Conservation (phyloP, 495 filamentous ascomycete species). For the Neurospora discreta region DNA sequence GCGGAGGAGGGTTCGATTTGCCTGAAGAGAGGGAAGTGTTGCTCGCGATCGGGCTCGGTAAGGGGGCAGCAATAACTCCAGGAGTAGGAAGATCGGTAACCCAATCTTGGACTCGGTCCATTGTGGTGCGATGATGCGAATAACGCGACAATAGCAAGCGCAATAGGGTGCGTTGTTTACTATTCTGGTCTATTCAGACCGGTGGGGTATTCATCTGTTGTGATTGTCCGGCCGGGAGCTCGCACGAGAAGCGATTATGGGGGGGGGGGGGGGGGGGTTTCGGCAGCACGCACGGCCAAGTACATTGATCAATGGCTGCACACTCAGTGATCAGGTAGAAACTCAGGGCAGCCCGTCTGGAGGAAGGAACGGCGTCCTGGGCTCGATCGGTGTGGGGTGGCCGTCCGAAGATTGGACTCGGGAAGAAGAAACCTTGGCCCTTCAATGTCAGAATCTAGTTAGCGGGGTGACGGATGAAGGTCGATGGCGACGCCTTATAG, state of each 20-base stretch:
- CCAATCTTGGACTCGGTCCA: neutral
- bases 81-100: neutral
- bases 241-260: neutral
- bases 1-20: neutral
- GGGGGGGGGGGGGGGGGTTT: too few species aligned
- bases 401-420: neutral
- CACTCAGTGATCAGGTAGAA: neutral
- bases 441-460: neutral
- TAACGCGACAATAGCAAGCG: neutral
- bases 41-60: neutral
- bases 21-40: neutral
- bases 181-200: neutral
- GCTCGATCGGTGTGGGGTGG: neutral
- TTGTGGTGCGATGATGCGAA: neutral
- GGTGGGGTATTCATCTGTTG: neutral
- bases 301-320: neutral
- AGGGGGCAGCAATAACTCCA: neutral
- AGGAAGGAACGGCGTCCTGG: neutral
- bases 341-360: neutral
- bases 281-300: neutral
- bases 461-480: neutral
- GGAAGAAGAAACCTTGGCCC: neutral
- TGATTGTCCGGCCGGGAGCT: neutral
- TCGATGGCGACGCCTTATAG: neutral
- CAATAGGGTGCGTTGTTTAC: neutral